phyloP scores from a whole-genome alignment of 768 basidiomycete genomes.

The Termitomyces sp. region DNA sequence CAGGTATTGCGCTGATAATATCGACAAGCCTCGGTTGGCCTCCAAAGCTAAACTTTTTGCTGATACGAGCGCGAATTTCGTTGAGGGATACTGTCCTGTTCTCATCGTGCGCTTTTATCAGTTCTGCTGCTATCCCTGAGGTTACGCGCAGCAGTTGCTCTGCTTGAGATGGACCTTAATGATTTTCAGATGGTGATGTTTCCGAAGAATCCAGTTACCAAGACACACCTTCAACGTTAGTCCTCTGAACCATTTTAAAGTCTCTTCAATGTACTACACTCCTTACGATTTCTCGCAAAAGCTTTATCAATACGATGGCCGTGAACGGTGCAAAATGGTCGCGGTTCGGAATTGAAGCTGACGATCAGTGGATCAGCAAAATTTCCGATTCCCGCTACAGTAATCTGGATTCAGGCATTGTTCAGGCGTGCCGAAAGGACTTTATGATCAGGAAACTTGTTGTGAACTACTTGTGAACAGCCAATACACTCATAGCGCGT shows the following conservation, averaged over 20 bases:
- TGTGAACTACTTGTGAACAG: too few relatives aligned
- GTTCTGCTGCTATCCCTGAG: conserved; percentile 90
- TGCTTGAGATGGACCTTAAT: conserved; percentile 76
- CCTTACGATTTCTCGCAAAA: background rate
- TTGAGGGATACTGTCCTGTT: conserved; percentile 82
- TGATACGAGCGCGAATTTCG: conserved; percentile 79
- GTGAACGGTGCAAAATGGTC: too few relatives aligned
- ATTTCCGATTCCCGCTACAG: too few relatives aligned
- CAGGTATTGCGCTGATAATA: conserved; percentile 97
- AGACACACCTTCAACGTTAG: conserved; percentile 11
- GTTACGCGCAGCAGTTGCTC: conserved; percentile 89
- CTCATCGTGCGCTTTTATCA: conserved; percentile 84
- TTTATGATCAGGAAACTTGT: too few relatives aligned
- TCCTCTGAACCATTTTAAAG: conserved; percentile 12
- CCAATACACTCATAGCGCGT: too few relatives aligned
- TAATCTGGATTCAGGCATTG: too few relatives aligned
- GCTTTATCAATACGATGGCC: background rate
- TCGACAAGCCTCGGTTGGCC: conserved; percentile 93
- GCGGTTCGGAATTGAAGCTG: too few relatives aligned
- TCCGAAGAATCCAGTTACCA: background rate
- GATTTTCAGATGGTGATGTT: background rate
- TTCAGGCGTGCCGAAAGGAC: too few relatives aligned
- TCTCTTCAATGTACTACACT: background rate
- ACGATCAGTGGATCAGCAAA: too few relatives aligned
- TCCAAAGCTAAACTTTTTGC: conserved; percentile 85